A percentile compares a stretch with the other conserved stretches of the same genome.
Conservation (phyloP, 306 rosid species). For the Trifolium dubium region DNA sequence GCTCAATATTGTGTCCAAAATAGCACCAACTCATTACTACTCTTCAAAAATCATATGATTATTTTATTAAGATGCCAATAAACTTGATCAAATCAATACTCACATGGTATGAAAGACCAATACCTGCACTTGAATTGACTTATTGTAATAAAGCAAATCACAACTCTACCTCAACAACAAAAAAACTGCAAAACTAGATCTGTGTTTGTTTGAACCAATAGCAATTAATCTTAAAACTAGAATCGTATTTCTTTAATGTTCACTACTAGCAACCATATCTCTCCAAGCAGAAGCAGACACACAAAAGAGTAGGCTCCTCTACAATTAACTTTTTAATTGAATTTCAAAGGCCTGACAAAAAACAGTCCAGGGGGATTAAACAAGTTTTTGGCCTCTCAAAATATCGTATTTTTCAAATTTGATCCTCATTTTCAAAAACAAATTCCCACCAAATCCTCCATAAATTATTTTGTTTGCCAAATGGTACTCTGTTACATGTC, state of each 20-base stretch:
- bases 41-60: slow-evolving; percentile 24
- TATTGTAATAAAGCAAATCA: slow-evolving; percentile 6
- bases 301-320: too few relatives aligned
- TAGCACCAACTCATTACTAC: slow-evolving; percentile 20
- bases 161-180: slow-evolving; percentile 36
- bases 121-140: slow-evolving; percentile 21
- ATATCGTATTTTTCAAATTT: background rate
- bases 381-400: background rate
- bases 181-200: background rate
- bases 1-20: background rate
- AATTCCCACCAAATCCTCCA: background rate
- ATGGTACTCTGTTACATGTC: background rate
- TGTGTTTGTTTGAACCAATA: slow-evolving; percentile 31
- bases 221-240: slow-evolving; percentile 22
- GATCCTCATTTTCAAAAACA: background rate
- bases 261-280: too few relatives aligned
- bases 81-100: slow-evolving; percentile 30
- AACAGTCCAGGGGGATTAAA: background rate
- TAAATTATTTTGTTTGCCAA: slow-evolving; percentile 2
- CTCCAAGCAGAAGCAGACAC: too few relatives aligned
- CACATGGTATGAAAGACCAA: slow-evolving; percentile 24
- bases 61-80: slow-evolving; percentile 13
- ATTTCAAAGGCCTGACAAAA: slow-evolving; percentile 7
- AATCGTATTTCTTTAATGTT: too few relatives aligned
- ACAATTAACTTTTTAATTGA: slow-evolving; percentile 26